These are phyloP conservation scores for Phialophora tarda DNA, from an alignment of 2,329 filamentous ascomycete species.

Conservation along the genomic window DNA sequence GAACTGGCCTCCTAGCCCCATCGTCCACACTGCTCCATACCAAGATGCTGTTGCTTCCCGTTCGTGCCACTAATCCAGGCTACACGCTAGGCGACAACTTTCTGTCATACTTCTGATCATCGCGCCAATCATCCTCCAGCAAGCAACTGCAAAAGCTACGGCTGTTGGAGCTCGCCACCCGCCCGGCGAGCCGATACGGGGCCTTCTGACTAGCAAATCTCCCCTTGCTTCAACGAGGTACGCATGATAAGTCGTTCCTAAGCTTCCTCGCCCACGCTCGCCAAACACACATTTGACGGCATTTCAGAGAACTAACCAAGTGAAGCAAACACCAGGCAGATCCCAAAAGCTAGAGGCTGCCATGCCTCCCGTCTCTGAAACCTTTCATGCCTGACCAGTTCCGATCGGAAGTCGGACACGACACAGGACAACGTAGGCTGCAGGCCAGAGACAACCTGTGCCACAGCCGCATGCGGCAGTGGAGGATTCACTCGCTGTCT, in stretches of 20 bases:
- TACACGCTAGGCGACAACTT: neutral
- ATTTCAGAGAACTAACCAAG: too few relatives aligned
- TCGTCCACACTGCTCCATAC: neutral
- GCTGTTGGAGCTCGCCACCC: neutral
- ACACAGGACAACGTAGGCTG: neutral
- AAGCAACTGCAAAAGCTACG: neutral
- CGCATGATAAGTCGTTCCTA: neutral
- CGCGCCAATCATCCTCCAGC: neutral
- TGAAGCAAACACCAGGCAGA: neutral
- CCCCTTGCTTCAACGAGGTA: neutral
- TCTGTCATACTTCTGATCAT: neutral
- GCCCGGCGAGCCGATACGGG: neutral
- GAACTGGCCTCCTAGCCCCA: neutral
- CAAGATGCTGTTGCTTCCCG: neutral
- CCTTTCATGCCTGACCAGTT: neutral
- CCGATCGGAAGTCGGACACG: neutral
- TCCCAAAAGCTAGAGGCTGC: neutral
- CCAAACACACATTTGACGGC: too few relatives aligned
- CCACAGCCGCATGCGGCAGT: neutral
- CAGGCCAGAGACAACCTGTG: neutral
- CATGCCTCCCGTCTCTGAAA: neutral
- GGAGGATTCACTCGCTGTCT: neutral
- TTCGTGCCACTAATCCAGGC: neutral
- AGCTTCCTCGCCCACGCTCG: too few relatives aligned
- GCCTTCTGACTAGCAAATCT: neutral